Conservation (phyloP, 2,329 filamentous ascomycete genomes). For the Claviceps citrina region DNA sequence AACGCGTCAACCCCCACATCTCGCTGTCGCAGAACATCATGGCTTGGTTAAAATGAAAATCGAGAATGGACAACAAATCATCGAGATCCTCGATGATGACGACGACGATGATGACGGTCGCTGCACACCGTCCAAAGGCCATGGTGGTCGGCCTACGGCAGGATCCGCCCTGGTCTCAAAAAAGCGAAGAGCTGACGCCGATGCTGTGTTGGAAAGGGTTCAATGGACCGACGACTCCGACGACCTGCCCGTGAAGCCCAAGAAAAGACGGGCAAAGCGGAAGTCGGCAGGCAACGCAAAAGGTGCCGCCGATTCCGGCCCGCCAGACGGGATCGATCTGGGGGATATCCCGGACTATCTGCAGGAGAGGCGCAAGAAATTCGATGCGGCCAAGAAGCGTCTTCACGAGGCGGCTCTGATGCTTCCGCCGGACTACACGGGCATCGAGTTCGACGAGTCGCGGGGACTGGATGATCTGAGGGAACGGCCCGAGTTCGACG, state of each 20-base stretch:
- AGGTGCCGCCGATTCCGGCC: slow-evolving; percentile 19
- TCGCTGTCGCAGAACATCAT: background rate
- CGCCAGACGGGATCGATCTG: slow-evolving; percentile 31
- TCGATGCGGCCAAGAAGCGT: slow-evolving; percentile 45
- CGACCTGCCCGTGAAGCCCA: slow-evolving; percentile 41
- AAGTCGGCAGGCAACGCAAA: slow-evolving; percentile 14
- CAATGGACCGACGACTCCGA: slow-evolving; percentile 46
- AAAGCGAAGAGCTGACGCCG: slow-evolving; percentile 23
- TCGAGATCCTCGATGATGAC: slow-evolving; percentile 15
- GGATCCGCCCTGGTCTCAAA: slow-evolving; percentile 5
- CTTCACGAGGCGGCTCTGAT: slow-evolving; percentile 55
- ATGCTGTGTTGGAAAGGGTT: slow-evolving; percentile 27
- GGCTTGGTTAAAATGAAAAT: slow-evolving; percentile 4
- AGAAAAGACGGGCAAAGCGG: slow-evolving; percentile 19
- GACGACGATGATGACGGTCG: slow-evolving; percentile 9
- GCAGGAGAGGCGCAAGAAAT: slow-evolving; percentile 47
- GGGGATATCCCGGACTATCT: slow-evolving; percentile 60
- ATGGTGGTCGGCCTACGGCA: slow-evolving; percentile 6
- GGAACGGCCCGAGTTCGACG: slow-evolving; percentile 55
- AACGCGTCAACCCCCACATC: background rate
- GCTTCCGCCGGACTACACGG: slow-evolving; percentile 62
- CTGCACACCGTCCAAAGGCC: slow-evolving; percentile 10
- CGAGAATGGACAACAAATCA: slow-evolving; percentile 7
- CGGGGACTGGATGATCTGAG: slow-evolving; percentile 24
- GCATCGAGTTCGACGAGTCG: slow-evolving; percentile 51